Evolutionary conservation across 495 filamentous ascomycete genomes (phyloP).

Genomic region (Paragyromitra xinjiangensis): DNA sequence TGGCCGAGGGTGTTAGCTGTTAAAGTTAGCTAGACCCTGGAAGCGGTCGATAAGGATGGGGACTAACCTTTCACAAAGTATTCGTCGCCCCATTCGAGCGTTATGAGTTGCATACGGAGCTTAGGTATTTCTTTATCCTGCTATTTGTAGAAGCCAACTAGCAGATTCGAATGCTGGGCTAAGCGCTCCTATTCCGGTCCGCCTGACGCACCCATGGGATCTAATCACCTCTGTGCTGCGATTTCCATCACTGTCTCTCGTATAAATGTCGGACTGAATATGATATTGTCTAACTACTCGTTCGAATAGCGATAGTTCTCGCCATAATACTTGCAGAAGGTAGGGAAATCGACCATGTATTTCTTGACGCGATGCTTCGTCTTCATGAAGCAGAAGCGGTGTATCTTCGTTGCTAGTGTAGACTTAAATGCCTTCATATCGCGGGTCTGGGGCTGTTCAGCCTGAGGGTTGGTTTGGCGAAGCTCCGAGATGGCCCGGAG

Average conservation of each 20-base stretch:
- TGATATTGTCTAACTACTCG: not conserved
- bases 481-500: not conserved
- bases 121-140: not conserved
- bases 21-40: not conserved
- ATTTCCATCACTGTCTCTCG: not conserved
- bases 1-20: not conserved
- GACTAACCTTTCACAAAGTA: not conserved
- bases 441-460: not conserved
- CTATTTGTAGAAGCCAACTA: not conserved
- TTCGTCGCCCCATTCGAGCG: not conserved
- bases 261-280: not conserved
- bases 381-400: conserved; percentile 3
- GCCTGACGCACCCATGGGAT: not conserved
- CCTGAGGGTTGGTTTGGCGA: no score
- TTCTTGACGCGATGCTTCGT: not conserved
- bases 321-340: not conserved
- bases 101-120: not conserved
- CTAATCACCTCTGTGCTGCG: not conserved
- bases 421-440: not conserved
- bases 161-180: not conserved
- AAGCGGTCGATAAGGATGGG: not conserved
- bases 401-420: not conserved
- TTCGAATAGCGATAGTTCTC: not conserved
- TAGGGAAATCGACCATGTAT: not conserved
- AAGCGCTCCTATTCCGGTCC: not conserved